Percentiles rank a stretch among this genome's conserved stretches.
These are phyloP conservation scores for Linnemannia hyalina DNA, from an alignment of 192 early-diverging fungal genomes.

Conservation along the genomic window DNA sequence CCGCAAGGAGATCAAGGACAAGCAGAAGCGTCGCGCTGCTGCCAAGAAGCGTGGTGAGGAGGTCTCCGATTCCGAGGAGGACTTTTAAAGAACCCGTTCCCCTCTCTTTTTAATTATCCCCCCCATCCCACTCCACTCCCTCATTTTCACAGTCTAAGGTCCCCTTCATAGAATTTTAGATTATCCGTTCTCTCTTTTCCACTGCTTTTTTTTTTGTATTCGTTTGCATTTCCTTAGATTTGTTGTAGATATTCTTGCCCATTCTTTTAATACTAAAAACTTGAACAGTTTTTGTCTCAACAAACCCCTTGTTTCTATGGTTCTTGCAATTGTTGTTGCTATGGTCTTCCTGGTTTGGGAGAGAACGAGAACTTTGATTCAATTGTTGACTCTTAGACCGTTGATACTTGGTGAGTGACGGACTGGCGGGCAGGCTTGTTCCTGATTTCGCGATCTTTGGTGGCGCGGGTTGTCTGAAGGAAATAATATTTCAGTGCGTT, in stretches of 20 bases:
- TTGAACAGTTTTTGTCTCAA: slow-evolving; percentile 16
- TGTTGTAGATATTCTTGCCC: slow-evolving; percentile 29
- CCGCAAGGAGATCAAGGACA: slow-evolving; percentile 65
- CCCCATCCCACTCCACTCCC: neutral
- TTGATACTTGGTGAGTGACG: no score
- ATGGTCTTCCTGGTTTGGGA: neutral
- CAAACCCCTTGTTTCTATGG: neutral
- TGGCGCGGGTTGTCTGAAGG: neutral
- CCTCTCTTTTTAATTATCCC: neutral
- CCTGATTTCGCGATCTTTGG: neutral
- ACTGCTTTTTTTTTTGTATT: slow-evolving; percentile 8
- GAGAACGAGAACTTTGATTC: neutral
- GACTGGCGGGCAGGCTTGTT: neutral
- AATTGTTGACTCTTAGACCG: neutral
- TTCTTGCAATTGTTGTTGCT: neutral
- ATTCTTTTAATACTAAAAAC: slow-evolving; percentile 17
- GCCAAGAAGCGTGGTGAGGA: slow-evolving; percentile 70
- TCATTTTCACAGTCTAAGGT: neutral
- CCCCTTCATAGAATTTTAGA: neutral
- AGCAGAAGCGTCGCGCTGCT: slow-evolving; percentile 70
- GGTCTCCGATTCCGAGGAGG: slow-evolving; percentile 60
- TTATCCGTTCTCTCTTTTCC: neutral
- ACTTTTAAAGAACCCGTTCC: slow-evolving; percentile 38
- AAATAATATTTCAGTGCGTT: neutral
- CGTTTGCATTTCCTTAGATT: slow-evolving; percentile 13